Base-by-base conservation (phyloP, 75 land plant species). In the Chamaecyparis obtusa region DNA sequence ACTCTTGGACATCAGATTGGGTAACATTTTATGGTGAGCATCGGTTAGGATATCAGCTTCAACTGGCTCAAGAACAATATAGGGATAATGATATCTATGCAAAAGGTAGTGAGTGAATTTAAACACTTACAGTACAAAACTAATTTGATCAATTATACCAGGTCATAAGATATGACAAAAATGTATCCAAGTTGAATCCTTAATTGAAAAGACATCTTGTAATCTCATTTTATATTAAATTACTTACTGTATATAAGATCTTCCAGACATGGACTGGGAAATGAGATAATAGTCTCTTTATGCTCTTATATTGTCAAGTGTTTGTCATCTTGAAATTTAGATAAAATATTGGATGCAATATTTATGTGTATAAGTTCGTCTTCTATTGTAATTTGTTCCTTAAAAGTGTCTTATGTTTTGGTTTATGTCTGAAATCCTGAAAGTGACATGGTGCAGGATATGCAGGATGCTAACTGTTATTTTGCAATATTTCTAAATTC, bases 1-100 rank as follows among this genome's bases (percentile, higher is more conserved):
- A 98, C 91, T 89, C 93, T 32, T 98, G 99, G 99, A 86, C 94
- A 44, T 88, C 91, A n/a, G 96, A 98, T 74, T 98, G 99, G 99
- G 83, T 98, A 71, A 89, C 94, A 82, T 98, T 98, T 87, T 98
- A 90, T 85, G 91, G 91, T 16, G 96, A 95, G 88, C 95, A 98
- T 76, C 92, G 99, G 87, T 89, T 98, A 89, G 96, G 96, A 72
- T 94, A 93, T 85, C 99, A 98, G 85, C 89, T 98, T 83, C 90
- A 94, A 83, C 89, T 97, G 41, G 95, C 95, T 43, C 35, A 78
- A 72, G 77, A 91, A 21, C 95, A 93, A 75, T 97, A 94, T 87
- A 87, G 93, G 11, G 99, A 98, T 88, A 88, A 93, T 54, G 87
- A 85, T 82, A 93, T 98, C 64, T 94, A 92, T 88, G 95, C 91